These are phyloP conservation scores for Penicillium sp. DNA, from an alignment of 2,329 filamentous ascomycete genomes.

Conservation along the genomic window DNA sequence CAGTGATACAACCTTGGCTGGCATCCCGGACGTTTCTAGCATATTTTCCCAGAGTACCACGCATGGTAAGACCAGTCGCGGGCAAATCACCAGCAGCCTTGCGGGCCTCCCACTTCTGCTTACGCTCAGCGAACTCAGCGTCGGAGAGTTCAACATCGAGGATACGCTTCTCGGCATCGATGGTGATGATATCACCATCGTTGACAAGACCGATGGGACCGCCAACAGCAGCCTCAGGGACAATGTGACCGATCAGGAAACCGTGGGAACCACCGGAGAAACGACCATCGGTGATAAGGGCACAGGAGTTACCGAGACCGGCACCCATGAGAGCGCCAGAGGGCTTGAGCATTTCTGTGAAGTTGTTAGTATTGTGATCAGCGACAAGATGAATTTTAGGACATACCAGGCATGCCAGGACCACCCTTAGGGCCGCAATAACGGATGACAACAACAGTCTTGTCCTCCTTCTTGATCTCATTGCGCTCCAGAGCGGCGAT, in stretches of 20 bases:
- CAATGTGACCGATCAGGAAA: conserved; percentile 89
- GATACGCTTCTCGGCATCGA: conserved; percentile 73
- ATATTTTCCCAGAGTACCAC: conserved; percentile 71
- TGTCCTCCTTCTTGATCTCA: conserved; percentile 72
- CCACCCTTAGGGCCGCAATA: conserved; percentile 73
- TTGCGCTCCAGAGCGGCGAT: conserved; percentile 65
- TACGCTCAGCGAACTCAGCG: conserved; percentile 60
- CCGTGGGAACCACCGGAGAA: conserved; percentile 86
- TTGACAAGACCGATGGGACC: conserved; percentile 80
- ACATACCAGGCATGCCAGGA: conserved; percentile 62
- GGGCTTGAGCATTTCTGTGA: conserved; percentile 67
- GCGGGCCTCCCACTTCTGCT: conserved; percentile 58
- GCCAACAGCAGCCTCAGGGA: conserved; percentile 82
- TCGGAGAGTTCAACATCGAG: conserved; percentile 66
- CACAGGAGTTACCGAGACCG: conserved; percentile 67
- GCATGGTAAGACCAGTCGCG: conserved; percentile 56
- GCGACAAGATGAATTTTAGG: not conserved
- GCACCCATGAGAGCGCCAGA: conserved; percentile 72
- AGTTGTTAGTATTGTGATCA: conserved; percentile 56
- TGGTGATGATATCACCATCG: conserved; percentile 78
- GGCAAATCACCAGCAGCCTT: conserved; percentile 40
- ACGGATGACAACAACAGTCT: conserved; percentile 73
- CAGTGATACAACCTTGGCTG: conserved; percentile 51
- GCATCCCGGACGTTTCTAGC: conserved; percentile 52
- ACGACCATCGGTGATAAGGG: conserved; percentile 75